Percentiles rank a stretch among this genome's conserved stretches.
phyloP scores from a whole-genome alignment of 179 eudicot genomes.

The Patellifolia procumbens region DNA sequence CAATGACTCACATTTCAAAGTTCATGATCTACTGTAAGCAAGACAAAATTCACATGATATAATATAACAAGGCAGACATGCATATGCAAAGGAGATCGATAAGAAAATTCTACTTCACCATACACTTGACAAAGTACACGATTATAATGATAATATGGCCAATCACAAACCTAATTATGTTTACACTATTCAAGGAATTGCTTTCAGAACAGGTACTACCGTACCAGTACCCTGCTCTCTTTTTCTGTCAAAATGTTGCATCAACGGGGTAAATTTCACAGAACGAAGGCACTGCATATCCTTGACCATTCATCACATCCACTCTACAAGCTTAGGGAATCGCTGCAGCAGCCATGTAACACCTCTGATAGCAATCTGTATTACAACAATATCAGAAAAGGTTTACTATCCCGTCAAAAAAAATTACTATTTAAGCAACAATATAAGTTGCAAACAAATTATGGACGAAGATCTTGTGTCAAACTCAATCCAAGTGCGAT shows the following conservation, averaged over 20 bases:
- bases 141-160: background rate
- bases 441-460: background rate
- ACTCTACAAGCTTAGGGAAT: constrained; percentile 66
- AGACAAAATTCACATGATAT: background rate
- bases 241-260: background rate
- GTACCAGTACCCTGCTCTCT: background rate
- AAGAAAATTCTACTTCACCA: background rate
- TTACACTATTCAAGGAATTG: background rate
- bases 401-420: background rate
- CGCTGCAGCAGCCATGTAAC: constrained; percentile 77
- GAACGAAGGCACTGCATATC: background rate
- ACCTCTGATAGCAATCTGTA: constrained; percentile 66
- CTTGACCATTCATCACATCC: constrained; percentile 29
- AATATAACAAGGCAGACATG: background rate
- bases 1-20: background rate
- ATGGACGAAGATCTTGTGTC: background rate
- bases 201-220: background rate
- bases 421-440: too few species aligned
- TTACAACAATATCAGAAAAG: background rate
- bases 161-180: background rate
- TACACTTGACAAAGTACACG: background rate
- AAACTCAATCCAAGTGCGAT: background rate
- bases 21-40: background rate
- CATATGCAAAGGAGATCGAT: background rate
- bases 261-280: background rate